Evolutionary conservation across 139 green algal species (phyloP).

Genomic region (Yamagishiella unicocca): DNA sequence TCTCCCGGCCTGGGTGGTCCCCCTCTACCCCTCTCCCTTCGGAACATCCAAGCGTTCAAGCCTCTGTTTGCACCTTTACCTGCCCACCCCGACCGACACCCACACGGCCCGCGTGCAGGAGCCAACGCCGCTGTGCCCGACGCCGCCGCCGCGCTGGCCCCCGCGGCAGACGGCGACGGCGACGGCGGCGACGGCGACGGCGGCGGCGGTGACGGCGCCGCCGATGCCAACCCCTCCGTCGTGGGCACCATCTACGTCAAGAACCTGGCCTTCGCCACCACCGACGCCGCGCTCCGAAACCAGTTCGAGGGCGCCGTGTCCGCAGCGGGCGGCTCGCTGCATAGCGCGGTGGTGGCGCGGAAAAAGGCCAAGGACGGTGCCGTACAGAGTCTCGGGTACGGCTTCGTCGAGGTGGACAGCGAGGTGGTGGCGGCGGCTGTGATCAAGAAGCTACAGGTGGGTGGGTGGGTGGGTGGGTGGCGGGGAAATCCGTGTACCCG

Average conservation of each 20-base stretch:
- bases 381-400: conserved; percentile 67
- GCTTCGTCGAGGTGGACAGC: conserved; percentile 92
- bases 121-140: background rate
- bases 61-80: no score
- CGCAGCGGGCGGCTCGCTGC: conserved; percentile 69
- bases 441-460: conserved; percentile 72
- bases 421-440: conserved; percentile 75
- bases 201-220: conserved; percentile 39
- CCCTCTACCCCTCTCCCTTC: no score
- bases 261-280: conserved; percentile 94
- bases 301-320: conserved; percentile 84
- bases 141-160: background rate
- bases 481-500: no score
- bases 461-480: background rate
- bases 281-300: conserved; percentile 70
- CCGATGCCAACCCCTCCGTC: conserved; percentile 49
- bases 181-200: conserved; percentile 45
- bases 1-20: no score
- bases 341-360: conserved; percentile 55
- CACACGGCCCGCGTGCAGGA: conserved; percentile 2
- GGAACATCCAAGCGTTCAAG: no score
- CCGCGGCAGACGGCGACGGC: background rate
- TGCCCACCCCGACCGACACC: no score
- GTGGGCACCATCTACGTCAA: conserved; percentile 92
- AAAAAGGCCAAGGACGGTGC: conserved; percentile 40